Base-by-base conservation (phyloP, 495 filamentous ascomycete genomes). In the Penicillium manginii region DNA sequence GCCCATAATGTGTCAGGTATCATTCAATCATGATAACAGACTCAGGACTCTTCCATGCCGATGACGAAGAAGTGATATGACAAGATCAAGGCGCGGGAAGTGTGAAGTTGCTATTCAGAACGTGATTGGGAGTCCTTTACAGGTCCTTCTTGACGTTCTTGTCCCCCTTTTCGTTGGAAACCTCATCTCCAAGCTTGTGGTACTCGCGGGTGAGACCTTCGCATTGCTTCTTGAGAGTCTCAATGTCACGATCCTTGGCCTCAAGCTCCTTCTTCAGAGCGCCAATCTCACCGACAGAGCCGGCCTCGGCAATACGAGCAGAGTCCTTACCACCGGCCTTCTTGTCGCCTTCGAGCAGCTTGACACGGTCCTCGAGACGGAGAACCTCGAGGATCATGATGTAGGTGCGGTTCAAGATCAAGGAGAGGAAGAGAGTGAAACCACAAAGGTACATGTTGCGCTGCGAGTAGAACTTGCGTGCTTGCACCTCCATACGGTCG, bases 361-460 rank as follows among this genome's bases (percentile, higher is more conserved):
- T 96, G 64, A 97, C 81, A 76, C 89, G 90, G 78, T 94, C 91
- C 78, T 98, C 93, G 23, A 98, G 90, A 59, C 91, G 91, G 57
- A 98, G 86, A 10, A 90, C 84, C 61, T 98, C 94, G 51, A 98
- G 84, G 70, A 97, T 98, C 91, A 98, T 92, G 68, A 86, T 88
- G 81, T 98, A 97, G 66, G 96, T 98, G 70, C 96, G 93, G 85
- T 98, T 98, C 69, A 98, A 91, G 77, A 98, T 98, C 45, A 98
- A 82, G 37, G 93, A 97, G 55, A 98, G 87, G 87, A 98, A 98
- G 58, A 98, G 89, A 0, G 94, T 98, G 82, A 98, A 98, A 66
- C 94, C 94, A 78, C 96, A 98, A 55, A 98, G 92, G 80, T 98
- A 98, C 96, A 98, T 97, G 86, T 98, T 98, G 71, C 94, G 93